Conservation (phyloP, 192 early-diverging fungal species). For the Gaertneriomyces sp. region DNA sequence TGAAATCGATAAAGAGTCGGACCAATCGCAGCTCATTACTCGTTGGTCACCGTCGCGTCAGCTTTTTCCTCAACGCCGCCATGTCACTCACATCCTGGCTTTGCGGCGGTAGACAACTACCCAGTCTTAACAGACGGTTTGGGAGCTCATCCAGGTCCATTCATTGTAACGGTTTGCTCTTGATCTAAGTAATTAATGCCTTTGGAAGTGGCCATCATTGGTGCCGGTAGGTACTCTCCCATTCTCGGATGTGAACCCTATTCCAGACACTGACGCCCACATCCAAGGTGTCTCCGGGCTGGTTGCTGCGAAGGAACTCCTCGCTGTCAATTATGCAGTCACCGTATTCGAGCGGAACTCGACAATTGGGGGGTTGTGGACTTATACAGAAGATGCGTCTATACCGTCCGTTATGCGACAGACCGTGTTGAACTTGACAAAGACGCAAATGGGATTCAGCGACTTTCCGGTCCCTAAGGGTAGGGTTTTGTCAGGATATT, state of each 20-base stretch:
- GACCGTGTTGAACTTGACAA: conserved; percentile 52
- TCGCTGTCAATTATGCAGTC: conserved; percentile 43
- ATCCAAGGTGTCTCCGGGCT: conserved; percentile 49
- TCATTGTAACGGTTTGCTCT: no score
- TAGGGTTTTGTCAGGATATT: neutral
- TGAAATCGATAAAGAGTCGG: no score
- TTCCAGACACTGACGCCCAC: no score
- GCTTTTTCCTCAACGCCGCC: no score
- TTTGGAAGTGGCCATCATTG: neutral
- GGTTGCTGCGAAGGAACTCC: conserved; percentile 50
- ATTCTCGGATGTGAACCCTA: no score
- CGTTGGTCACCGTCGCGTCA: no score
- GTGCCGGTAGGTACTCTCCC: neutral
- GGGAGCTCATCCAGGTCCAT: no score
- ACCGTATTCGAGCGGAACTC: conserved; percentile 50
- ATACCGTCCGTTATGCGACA: conserved; percentile 53
- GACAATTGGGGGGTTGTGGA: conserved; percentile 53
- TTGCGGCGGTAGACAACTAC: no score
- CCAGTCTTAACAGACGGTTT: no score
- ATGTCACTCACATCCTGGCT: no score
- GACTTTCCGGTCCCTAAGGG: conserved; percentile 55
- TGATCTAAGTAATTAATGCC: neutral
- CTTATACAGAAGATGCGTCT: conserved; percentile 42
- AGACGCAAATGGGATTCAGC: conserved; percentile 33
- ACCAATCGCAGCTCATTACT: no score